A percentile compares a stretch with the other conserved stretches of the same genome.
Conservation (phyloP, 305 asterid genomes). For the Nicotiana rustica region DNA sequence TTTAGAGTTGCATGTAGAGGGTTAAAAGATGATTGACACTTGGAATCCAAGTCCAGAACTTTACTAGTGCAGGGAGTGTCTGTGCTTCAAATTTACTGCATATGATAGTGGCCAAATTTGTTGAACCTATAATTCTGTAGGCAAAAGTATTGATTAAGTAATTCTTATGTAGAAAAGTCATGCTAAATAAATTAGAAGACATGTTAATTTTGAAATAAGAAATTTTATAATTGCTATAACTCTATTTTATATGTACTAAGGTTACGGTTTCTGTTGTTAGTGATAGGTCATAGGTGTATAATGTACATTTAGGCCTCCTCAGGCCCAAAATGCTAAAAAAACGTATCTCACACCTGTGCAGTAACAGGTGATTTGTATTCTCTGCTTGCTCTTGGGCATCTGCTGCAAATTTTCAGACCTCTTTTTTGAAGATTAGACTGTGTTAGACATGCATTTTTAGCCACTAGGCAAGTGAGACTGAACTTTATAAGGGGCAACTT, state of each 20-base stretch:
- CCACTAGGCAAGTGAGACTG: too few species aligned
- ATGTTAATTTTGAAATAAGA: conserved; percentile 7
- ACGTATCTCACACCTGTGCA: too few species aligned
- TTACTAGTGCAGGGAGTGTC: not conserved
- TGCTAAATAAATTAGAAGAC: not conserved
- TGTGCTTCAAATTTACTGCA: conserved; percentile 21
- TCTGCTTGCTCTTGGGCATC: too few species aligned
- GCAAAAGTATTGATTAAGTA: conserved; percentile 5
- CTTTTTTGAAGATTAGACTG: too few species aligned
- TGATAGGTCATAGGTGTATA: not conserved
- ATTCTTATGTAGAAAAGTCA: conserved; percentile 1
- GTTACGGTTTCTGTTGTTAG: not conserved
- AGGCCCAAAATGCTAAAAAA: too few species aligned
- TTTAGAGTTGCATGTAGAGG: conserved; percentile 22
- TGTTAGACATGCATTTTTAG: too few species aligned
- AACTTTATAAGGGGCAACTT: too few species aligned
- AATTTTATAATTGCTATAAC: conserved; percentile 3
- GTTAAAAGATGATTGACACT: not conserved
- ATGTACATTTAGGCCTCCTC: too few species aligned
- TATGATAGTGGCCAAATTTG: not conserved
- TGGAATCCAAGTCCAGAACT: not conserved
- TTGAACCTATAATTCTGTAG: not conserved
- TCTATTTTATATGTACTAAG: conserved; percentile 1
- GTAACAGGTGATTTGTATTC: too few species aligned
- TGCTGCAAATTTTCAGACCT: too few species aligned